Conservation (phyloP, 2,329 filamentous ascomycete species). For the Mariannaea sp. region DNA sequence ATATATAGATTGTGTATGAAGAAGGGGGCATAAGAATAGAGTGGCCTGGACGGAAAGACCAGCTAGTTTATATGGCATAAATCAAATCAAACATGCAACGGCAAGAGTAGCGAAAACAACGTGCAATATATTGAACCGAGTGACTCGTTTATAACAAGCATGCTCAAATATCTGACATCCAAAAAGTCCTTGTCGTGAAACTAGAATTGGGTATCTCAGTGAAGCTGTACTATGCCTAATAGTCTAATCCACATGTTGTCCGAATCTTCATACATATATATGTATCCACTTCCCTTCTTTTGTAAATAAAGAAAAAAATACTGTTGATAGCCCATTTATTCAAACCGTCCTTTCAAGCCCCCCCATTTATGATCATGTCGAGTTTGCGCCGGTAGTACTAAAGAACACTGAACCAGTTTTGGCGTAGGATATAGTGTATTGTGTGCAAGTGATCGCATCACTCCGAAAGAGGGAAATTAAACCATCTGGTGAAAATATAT, state of each 20-base stretch:
- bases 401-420: conserved; percentile 4
- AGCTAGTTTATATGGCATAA: not conserved
- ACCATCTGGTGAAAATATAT: not conserved
- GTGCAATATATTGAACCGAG: not conserved
- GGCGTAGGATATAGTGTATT: conserved; percentile 14
- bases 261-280: not conserved
- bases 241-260: conserved; percentile 15
- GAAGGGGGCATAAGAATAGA: too few relatives aligned
- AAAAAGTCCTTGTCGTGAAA: conserved; percentile 21
- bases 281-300: not conserved
- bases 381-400: not conserved
- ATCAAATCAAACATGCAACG: not conserved
- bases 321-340: conserved; percentile 14
- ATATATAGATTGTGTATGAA: not conserved
- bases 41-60: not conserved
- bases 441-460: not conserved
- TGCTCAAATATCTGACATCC: not conserved
- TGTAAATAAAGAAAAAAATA: too few relatives aligned
- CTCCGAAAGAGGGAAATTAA: too few relatives aligned
- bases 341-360: conserved; percentile 11
- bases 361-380: conserved; percentile 9
- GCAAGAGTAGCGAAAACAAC: too few relatives aligned
- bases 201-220: conserved; percentile 33
- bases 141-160: not conserved
- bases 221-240: conserved; percentile 14